Conservation (phyloP, 2,329 filamentous ascomycete species). For the Cryoendolithus antarcticus region DNA sequence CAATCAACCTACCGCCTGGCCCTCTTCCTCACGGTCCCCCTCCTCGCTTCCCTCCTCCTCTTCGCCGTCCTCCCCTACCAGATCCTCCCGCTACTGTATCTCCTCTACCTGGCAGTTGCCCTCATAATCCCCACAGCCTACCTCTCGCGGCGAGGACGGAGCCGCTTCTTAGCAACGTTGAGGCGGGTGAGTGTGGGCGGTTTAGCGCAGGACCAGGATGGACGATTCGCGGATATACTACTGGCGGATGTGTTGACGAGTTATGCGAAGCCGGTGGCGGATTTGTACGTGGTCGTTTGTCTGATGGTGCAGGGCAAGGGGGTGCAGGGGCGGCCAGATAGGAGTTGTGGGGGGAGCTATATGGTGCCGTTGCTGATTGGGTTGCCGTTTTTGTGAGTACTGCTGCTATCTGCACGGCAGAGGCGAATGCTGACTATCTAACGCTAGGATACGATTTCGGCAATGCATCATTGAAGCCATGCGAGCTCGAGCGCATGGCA, state of each 20-base stretch:
- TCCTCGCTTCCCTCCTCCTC: conserved; percentile 57
- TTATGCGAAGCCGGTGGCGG: conserved; percentile 83
- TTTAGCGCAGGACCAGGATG: conserved; percentile 72
- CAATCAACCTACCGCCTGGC: conserved; percentile 76
- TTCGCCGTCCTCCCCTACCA: conserved; percentile 74
- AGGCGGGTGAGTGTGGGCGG: conserved; percentile 73
- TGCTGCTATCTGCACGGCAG: background rate
- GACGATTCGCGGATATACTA: conserved; percentile 88
- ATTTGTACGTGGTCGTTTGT: conserved; percentile 78
- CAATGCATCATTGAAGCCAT: conserved; percentile 85
- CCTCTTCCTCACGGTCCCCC: conserved; percentile 58
- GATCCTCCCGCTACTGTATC: conserved; percentile 80
- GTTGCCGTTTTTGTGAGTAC: conserved; percentile 51
- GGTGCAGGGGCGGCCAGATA: conserved; percentile 69
- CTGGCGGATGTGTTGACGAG: conserved; percentile 90
- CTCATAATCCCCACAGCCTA: conserved; percentile 59
- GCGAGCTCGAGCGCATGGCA: conserved; percentile 48
- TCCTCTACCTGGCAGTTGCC: conserved; percentile 56
- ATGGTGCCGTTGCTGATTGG: conserved; percentile 76
- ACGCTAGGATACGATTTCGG: conserved; percentile 57
- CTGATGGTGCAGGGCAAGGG: conserved; percentile 65
- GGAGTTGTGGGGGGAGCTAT: conserved; percentile 65
- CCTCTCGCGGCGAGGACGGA: conserved; percentile 57
- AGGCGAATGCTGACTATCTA: background rate
- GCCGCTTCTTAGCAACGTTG: conserved; percentile 62